Evolutionary conservation across 805 yeast species (phyloP), one percentile per base, ranked within the genome.

Genomic region (Spathaspora girioi): DNA sequence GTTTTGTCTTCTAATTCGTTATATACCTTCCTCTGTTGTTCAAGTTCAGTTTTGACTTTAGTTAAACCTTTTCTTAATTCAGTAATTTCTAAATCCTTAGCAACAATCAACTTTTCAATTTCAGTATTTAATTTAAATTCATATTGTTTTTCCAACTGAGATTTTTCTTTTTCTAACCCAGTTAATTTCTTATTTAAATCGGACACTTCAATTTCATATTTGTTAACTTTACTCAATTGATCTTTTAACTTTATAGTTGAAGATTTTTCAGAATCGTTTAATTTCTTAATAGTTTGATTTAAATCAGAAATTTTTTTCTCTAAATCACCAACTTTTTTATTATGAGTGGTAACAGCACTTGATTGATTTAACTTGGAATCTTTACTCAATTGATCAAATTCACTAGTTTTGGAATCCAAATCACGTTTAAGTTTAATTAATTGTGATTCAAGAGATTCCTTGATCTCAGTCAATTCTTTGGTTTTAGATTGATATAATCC

Each of bases 101-200:
- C 57, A 8, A 61, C 62, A 5, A 59, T 53, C 40, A 61, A 43
- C 29, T 49, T 54, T 40, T 68, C 69, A 45, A 67, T 51, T 40
- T 63, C 62, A 32, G 52, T 38, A 50, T 63, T 66, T 52, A 67
- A 57, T 45, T 64, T 62, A 56, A 59, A 61, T 17, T 63, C 60
- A 41, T 58, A 57, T 19, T 62, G 57, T 35, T 54, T 50, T 38
- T 54, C 51, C 19, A 54, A 17, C n/a, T 48, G 18, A 8, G 49
- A 51, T 18, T 32, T 38, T 27, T 18, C n/a, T 17, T 27, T 14
- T 20, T 27, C 23, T 26, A 26, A 40, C 10, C 23, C 17, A 18
- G 12, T 17, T 14, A 42, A 9, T 26, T 40, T 31, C 11, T 10
- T 17, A 15, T 35, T 27, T 15, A 47, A 47, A 5, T 19, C n/a